These are phyloP conservation scores for Schwanniomyces sp. DNA, from an alignment of 805 yeast species.

Conservation along the genomic window DNA sequence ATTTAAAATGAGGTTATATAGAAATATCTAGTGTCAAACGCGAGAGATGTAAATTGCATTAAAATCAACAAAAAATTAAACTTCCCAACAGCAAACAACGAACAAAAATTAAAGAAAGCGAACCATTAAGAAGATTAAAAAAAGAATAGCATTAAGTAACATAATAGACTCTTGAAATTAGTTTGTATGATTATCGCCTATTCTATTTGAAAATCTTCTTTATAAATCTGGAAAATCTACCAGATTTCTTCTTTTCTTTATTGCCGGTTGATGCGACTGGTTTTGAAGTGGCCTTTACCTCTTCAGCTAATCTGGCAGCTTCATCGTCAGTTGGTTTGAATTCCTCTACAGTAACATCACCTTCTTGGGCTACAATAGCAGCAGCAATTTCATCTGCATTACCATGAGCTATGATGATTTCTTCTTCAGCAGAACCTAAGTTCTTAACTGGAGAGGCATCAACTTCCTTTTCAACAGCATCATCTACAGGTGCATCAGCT, in stretches of 20 bases:
- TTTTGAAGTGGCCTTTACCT: conserved; percentile 20
- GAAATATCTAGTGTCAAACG: not conserved
- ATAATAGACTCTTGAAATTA: not conserved
- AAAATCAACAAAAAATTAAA: not conserved
- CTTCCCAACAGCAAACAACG: not conserved
- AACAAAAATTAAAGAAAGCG: not conserved
- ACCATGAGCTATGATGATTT: conserved; percentile 42
- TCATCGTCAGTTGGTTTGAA: conserved; percentile 42
- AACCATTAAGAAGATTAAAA: not conserved
- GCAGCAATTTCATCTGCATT: conserved; percentile 29
- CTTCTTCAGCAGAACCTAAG: conserved; percentile 22
- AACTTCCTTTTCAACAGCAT: conserved; percentile 15
- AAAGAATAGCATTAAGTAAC: not conserved
- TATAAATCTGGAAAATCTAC: conserved; percentile 32
- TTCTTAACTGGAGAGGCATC: conserved; percentile 20
- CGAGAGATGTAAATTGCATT: not conserved
- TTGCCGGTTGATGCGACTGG: conserved; percentile 5
- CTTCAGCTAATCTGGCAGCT: conserved; percentile 33
- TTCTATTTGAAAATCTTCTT: conserved; percentile 14
- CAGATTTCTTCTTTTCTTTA: conserved; percentile 30
- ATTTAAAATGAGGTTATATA: not conserved
- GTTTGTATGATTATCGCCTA: not conserved
- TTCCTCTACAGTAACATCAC: conserved; percentile 40
- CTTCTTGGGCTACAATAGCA: conserved; percentile 34
- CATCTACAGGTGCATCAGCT: not conserved